Conservation (phyloP, 306 rosid genomes). For the Arachis hypogaea region DNA sequence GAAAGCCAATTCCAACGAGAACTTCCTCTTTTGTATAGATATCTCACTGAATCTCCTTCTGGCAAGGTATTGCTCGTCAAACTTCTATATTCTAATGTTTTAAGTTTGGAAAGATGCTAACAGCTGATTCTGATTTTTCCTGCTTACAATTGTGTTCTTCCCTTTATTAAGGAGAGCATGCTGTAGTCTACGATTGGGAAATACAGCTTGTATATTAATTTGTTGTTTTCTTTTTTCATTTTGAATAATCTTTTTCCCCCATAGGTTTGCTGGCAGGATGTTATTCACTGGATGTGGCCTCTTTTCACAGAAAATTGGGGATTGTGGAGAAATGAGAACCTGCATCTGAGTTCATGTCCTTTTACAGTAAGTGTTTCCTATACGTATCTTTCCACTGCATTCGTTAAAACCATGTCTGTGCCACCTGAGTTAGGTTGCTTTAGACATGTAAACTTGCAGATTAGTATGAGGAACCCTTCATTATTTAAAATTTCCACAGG, state of each 20-base stretch:
- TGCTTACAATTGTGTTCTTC: background rate
- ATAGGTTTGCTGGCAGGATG: constrained; percentile 82
- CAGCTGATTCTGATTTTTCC: constrained; percentile 30
- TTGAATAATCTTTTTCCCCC: constrained; percentile 8
- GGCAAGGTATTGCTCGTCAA: constrained; percentile 57
- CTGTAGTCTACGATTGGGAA: constrained; percentile 11
- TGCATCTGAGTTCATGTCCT: constrained; percentile 73
- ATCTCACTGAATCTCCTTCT: constrained; percentile 64
- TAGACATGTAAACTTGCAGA: constrained; percentile 12
- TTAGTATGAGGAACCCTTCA: constrained; percentile 5
- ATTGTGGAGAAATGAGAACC: constrained; percentile 70
- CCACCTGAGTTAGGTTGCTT: constrained; percentile 26
- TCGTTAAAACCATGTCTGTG: background rate
- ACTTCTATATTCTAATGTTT: constrained; percentile 21
- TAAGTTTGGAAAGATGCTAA: constrained; percentile 12
- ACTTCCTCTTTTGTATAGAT: constrained; percentile 61
- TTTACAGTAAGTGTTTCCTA: constrained; percentile 65
- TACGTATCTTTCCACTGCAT: constrained; percentile 16
- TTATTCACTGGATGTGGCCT: constrained; percentile 96
- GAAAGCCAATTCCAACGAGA: constrained; percentile 71
- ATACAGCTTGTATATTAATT: constrained; percentile 18
- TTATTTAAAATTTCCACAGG: constrained; percentile 21
- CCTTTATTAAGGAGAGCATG: constrained; percentile 11
- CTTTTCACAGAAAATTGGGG: constrained; percentile 83
- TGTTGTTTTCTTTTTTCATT: constrained; percentile 13